phyloP scores from a whole-genome alignment of 208 protist genomes.

The Lotmaria passim region DNA sequence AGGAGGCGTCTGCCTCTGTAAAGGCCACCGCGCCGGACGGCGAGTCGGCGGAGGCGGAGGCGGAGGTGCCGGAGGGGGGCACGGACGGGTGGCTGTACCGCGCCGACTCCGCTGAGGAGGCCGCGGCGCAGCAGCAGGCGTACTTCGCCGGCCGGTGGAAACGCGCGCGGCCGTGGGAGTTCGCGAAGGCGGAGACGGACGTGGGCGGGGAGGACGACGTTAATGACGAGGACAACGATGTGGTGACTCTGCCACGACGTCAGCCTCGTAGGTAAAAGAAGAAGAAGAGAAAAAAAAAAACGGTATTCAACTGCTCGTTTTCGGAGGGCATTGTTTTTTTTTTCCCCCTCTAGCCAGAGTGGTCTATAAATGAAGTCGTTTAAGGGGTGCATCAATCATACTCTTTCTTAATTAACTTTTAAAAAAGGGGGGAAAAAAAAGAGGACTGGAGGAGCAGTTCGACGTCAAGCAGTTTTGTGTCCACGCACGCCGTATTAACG shows the following conservation, averaged over 20 bases:
- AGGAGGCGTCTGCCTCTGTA: neutral
- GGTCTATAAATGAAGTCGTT: too few species aligned
- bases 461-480: too few species aligned
- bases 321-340: too few species aligned
- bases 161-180: constrained; percentile 53
- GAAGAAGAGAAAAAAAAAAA: neutral
- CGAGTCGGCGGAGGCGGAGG: constrained; percentile 6
- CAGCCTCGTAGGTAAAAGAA: neutral
- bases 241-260: neutral
- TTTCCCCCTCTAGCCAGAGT: too few species aligned
- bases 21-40: neutral
- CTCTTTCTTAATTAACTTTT: too few species aligned
- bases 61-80: constrained; percentile 25
- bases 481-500: too few species aligned
- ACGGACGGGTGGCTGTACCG: constrained; percentile 81
- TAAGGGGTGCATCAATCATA: too few species aligned
- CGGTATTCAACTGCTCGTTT: too few species aligned
- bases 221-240: constrained; percentile 17
- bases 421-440: too few species aligned
- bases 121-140: constrained; percentile 30
- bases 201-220: constrained; percentile 15
- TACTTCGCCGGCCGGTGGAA: constrained; percentile 46
- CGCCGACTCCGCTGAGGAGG: constrained; percentile 44
- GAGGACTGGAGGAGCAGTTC: too few species aligned
- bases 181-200: constrained; percentile 5